phyloP scores from a whole-genome alignment of 2,329 filamentous ascomycete species.

The Arthrobotrys megalospora region DNA sequence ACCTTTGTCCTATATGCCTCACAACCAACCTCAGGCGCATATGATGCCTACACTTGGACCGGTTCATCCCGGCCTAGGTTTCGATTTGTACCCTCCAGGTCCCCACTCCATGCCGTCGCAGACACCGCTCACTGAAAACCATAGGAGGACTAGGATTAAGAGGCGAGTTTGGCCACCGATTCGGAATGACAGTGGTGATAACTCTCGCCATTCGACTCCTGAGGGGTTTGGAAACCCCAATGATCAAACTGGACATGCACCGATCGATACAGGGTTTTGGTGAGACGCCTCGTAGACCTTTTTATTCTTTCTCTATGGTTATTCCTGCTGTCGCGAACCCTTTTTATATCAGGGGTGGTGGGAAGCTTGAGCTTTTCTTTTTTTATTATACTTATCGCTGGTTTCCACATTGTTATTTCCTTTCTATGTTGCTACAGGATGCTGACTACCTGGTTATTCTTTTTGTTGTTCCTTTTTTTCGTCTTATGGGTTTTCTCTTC shows the following conservation, averaged over 20 bases:
- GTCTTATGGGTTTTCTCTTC: neutral
- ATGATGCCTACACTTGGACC: neutral
- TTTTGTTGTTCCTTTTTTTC: neutral
- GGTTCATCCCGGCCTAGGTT: neutral
- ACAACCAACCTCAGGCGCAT: neutral
- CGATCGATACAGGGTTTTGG: slow-evolving; percentile 1
- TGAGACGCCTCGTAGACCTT: neutral
- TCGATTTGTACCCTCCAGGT: neutral
- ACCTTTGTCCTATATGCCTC: neutral
- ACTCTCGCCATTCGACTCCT: neutral
- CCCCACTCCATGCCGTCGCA: neutral
- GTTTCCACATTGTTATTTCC: neutral
- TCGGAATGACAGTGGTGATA: neutral
- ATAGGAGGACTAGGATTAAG: slow-evolving; percentile 3
- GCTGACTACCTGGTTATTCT: neutral
- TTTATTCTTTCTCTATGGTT: neutral
- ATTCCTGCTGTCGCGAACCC: neutral
- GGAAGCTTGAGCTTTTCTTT: slow-evolving; percentile 1
- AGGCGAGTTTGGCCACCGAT: neutral
- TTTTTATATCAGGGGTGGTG: neutral
- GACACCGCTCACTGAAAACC: neutral
- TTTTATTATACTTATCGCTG: neutral
- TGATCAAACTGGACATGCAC: neutral
- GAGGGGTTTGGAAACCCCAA: too few relatives aligned
- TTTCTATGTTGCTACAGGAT: slow-evolving; percentile 9